A percentile compares a stretch with the other conserved stretches of the same genome.
Evolutionary conservation across 345 rosid species (phyloP).

Genomic region (Murraya paniculata): DNA sequence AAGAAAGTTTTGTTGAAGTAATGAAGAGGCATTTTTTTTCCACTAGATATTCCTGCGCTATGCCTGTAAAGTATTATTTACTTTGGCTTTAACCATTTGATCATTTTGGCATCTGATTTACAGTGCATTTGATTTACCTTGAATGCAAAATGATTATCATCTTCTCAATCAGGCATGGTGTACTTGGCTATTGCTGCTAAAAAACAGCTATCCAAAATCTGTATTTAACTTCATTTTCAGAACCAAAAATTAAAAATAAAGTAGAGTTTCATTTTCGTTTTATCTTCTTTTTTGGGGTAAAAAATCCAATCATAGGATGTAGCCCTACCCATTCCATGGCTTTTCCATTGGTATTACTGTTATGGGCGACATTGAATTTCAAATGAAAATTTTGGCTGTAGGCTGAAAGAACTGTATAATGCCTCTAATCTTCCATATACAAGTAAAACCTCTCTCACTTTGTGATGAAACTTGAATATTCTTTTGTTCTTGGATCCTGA

Average conservation of each 20-base stretch:
- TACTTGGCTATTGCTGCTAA: background rate
- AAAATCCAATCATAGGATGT: no score
- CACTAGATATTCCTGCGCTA: background rate
- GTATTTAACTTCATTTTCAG: background rate
- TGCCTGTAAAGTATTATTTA: background rate
- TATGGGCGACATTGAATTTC: no score
- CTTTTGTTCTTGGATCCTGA: no score
- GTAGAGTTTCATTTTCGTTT: background rate
- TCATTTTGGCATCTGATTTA: background rate
- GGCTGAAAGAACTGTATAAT: no score
- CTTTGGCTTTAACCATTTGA: background rate
- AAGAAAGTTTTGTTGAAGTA: background rate
- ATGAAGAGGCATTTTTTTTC: background rate
- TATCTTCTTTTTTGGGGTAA: background rate
- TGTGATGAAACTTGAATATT: no score
- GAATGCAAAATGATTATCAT: background rate
- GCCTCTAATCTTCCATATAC: no score
- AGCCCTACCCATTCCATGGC: no score
- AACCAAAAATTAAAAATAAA: no score
- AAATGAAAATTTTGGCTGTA: no score
- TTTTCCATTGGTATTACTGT: no score
- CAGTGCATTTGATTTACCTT: background rate
- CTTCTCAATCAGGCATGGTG: background rate
- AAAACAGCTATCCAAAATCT: background rate
- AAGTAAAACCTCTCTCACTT: no score